Evolutionary conservation across 1,139 yeast species (phyloP).

Genomic region (Yamadazyma jaroonii): DNA sequence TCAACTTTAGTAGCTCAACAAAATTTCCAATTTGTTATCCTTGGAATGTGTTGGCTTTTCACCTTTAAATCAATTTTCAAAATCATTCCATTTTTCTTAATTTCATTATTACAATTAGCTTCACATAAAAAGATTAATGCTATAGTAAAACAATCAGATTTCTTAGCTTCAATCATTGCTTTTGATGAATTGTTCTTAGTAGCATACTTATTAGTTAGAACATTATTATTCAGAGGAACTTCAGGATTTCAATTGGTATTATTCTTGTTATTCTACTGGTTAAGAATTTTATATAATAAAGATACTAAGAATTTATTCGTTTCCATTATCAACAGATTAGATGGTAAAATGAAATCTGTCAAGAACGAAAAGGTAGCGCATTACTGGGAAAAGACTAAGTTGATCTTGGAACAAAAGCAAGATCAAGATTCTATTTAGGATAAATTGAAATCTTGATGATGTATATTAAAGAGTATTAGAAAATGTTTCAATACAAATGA

Average conservation of each 20-base stretch:
- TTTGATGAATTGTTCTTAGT: constrained; percentile 59
- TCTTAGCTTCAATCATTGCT: constrained; percentile 51
- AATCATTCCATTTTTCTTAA: constrained; percentile 54
- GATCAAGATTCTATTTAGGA: constrained; percentile 6
- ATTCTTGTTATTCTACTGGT: constrained; percentile 63
- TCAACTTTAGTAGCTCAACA: constrained; percentile 61
- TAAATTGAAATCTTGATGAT: not conserved
- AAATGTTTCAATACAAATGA: too few relatives aligned
- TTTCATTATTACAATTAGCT: constrained; percentile 57
- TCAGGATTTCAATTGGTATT: constrained; percentile 65
- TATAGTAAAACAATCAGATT: constrained; percentile 35
- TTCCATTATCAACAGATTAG: constrained; percentile 40
- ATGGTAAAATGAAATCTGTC: constrained; percentile 34
- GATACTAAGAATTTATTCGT: constrained; percentile 46
- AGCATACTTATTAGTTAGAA: constrained; percentile 52
- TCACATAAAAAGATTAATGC: constrained; percentile 37
- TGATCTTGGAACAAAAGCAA: constrained; percentile 32
- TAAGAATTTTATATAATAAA: constrained; percentile 56
- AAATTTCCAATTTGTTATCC: constrained; percentile 61
- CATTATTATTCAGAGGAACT: constrained; percentile 60
- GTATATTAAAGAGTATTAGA: too few relatives aligned
- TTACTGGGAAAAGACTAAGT: constrained; percentile 42
- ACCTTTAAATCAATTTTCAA: constrained; percentile 67
- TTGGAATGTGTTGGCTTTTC: constrained; percentile 58
- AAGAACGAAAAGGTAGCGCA: constrained; percentile 48